phyloP scores from a whole-genome alignment of 371 early-diverging fungal genomes.

The Rhizopus sp. region DNA sequence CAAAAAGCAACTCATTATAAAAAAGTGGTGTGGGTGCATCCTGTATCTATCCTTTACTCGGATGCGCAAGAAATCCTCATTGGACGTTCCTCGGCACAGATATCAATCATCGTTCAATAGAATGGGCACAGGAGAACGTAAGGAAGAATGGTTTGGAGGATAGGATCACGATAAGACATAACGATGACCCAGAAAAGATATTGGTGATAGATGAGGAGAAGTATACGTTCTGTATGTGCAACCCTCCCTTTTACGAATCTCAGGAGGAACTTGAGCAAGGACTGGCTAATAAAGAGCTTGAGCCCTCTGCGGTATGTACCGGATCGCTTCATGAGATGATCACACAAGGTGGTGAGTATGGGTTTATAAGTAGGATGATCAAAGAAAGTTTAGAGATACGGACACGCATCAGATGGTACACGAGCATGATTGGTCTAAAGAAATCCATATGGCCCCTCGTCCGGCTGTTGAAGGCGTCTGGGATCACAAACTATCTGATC shows the following conservation, averaged over 20 bases:
- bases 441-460: constrained; percentile 48
- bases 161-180: constrained; percentile 45
- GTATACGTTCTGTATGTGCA: constrained; percentile 72
- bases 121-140: constrained; percentile 62
- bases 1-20: neutral
- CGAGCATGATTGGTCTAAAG: constrained; percentile 63
- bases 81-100: constrained; percentile 69
- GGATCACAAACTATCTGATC: constrained; percentile 47
- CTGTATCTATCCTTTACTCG: constrained; percentile 76
- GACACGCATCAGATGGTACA: constrained; percentile 60
- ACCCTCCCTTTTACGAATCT: constrained; percentile 72
- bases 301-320: constrained; percentile 62
- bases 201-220: constrained; percentile 24
- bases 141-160: constrained; percentile 46
- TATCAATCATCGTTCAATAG: constrained; percentile 48
- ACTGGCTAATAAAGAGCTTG: constrained; percentile 38
- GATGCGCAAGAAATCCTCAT: constrained; percentile 42
- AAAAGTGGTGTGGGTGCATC: constrained; percentile 74
- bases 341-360: constrained; percentile 67
- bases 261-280: constrained; percentile 46
- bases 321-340: constrained; percentile 64
- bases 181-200: constrained; percentile 29
- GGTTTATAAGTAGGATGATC: constrained; percentile 58
- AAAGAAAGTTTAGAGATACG: constrained; percentile 53
- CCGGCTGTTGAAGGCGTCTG: constrained; percentile 29